Evolutionary conservation across 2,329 filamentous ascomycete genomes (phyloP).

Genomic region (Clonostachys rosea): DNA sequence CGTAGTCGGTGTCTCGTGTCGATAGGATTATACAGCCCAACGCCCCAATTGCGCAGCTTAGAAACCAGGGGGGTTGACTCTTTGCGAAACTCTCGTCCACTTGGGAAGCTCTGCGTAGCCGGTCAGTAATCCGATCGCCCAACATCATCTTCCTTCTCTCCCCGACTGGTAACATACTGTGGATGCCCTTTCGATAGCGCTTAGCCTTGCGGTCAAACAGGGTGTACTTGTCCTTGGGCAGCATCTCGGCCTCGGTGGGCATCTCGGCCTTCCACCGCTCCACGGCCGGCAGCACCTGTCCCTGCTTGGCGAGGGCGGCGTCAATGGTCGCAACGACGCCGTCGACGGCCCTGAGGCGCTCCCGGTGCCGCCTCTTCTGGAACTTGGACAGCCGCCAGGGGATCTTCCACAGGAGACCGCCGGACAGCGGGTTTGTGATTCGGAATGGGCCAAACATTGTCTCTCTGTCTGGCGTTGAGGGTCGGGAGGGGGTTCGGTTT

Average conservation of each 20-base stretch:
- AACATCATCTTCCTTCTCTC: background rate
- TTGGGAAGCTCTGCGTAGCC: constrained; percentile 65
- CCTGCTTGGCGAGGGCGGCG: constrained; percentile 69
- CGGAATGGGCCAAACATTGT: constrained; percentile 83
- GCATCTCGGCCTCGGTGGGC: constrained; percentile 93
- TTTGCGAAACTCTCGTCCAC: constrained; percentile 93
- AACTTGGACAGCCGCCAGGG: constrained; percentile 92
- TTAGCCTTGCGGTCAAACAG: constrained; percentile 96
- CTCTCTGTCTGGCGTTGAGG: too few relatives aligned
- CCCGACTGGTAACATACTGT: constrained; percentile 65
- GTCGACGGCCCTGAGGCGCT: constrained; percentile 81
- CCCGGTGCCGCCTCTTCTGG: constrained; percentile 84
- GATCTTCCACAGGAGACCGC: constrained; percentile 92
- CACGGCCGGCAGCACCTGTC: constrained; percentile 69
- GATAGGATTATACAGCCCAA: background rate
- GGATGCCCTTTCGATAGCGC: constrained; percentile 93
- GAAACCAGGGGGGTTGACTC: constrained; percentile 92
- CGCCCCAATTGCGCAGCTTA: constrained; percentile 33
- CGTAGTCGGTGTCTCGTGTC: background rate
- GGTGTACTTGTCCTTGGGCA: constrained; percentile 95
- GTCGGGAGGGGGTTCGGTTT: background rate
- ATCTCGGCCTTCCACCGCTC: constrained; percentile 94
- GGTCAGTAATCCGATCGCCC: background rate
- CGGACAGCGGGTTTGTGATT: constrained; percentile 68
- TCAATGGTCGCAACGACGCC: constrained; percentile 80